Conservation (phyloP, 495 filamentous ascomycete species). For the Tuber microsphaerosporum region DNA sequence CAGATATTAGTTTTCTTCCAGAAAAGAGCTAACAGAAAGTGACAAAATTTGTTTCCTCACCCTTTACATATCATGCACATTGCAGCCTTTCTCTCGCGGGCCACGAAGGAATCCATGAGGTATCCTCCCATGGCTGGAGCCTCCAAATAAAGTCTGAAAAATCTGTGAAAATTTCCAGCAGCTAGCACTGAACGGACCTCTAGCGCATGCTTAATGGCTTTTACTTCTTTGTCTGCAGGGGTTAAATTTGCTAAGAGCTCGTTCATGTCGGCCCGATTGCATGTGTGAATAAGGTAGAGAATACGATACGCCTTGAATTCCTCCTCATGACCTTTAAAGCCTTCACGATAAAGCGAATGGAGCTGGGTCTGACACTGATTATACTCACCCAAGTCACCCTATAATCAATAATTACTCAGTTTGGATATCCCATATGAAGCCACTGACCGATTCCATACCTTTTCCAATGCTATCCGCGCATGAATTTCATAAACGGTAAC, state of each 20-base stretch:
- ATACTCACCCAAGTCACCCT: conserved; percentile 99
- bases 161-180: conserved; percentile 90
- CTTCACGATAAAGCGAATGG: conserved; percentile 75
- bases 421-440: background rate
- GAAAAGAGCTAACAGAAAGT: conserved; percentile 12
- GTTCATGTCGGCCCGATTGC: conserved; percentile 97
- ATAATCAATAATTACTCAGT: conserved; percentile 17
- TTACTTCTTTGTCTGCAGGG: conserved; percentile 79
- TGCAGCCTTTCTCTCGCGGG: conserved; percentile 83
- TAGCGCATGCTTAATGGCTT: conserved; percentile 81
- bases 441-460: conserved; percentile 42
- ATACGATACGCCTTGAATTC: conserved; percentile 99
- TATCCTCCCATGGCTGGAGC: conserved; percentile 97
- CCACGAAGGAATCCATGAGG: conserved; percentile 97
- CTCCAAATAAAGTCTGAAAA: conserved; percentile 90
- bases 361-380: conserved; percentile 99
- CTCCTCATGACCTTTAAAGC: conserved; percentile 71
- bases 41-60: conserved; percentile 55
- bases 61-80: conserved; percentile 84
- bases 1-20: conserved; percentile 20
- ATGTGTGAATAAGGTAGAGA: conserved; percentile 98
- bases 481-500: conserved; percentile 96
- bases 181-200: conserved; percentile 85
- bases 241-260: conserved; percentile 97
- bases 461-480: conserved; percentile 94